Percentiles rank a stretch among this genome's conserved stretches.
Evolutionary conservation across 2,329 filamentous ascomycete species (phyloP).

Genomic region (Diaporthe australafricana): DNA sequence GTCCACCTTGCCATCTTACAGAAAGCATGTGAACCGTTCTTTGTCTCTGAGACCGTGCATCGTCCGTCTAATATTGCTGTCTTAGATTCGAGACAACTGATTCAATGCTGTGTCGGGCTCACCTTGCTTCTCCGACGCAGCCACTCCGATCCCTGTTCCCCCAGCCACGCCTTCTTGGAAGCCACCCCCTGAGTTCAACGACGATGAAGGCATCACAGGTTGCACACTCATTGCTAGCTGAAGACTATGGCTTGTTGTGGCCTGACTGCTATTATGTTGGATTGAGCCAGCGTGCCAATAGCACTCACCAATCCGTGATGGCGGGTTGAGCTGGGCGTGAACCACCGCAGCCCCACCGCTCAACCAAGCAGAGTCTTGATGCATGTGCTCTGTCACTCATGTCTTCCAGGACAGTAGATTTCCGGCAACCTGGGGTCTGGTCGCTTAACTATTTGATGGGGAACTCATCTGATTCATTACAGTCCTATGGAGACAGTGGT

Average conservation of each 20-base stretch:
- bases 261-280: background rate
- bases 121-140: constrained; percentile 24
- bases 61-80: constrained; percentile 16
- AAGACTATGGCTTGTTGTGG: background rate
- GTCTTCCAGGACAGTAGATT: background rate
- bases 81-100: constrained; percentile 23
- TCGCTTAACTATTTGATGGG: background rate
- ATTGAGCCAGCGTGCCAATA: background rate
- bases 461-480: background rate
- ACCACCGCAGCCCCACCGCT: background rate
- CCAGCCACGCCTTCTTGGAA: background rate
- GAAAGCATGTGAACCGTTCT: background rate
- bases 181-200: constrained; percentile 10
- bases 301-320: background rate
- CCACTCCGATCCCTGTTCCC: constrained; percentile 12
- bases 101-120: constrained; percentile 26
- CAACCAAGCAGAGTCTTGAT: background rate
- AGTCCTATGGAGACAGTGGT: background rate
- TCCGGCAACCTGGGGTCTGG: background rate
- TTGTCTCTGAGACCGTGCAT: background rate
- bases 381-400: background rate
- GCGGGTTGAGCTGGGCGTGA: background rate
- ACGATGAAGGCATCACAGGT: background rate
- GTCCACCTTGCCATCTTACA: background rate
- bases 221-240: background rate